Percentiles rank a stretch among this genome's conserved stretches.
These are phyloP conservation scores for Panellus pusillus DNA, from an alignment of 768 basidiomycete genomes.

Conservation along the genomic window DNA sequence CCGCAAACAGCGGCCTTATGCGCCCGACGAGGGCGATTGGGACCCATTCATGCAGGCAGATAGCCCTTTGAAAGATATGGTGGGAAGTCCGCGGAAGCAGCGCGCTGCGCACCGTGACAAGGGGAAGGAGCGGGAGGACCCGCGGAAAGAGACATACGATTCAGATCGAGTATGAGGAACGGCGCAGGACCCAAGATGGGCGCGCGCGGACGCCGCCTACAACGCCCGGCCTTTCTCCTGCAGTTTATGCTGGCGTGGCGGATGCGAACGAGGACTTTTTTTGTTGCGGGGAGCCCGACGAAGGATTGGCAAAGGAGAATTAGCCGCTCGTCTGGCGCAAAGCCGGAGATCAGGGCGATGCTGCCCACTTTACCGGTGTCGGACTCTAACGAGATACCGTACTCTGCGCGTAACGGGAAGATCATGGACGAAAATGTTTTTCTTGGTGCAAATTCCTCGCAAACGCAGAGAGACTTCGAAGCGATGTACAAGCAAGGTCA, in stretches of 20 bases:
- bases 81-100: constrained; percentile 16
- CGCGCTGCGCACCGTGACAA: constrained; percentile 6
- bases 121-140: constrained; percentile 13
- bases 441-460: not conserved
- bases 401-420: not conserved
- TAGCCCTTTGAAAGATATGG: constrained; percentile 5
- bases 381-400: constrained; percentile 9
- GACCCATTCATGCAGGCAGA: not conserved
- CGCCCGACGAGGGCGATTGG: constrained; percentile 25
- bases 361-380: constrained; percentile 6
- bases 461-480: not conserved
- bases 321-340: constrained; percentile 3
- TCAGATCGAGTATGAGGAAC: constrained; percentile 87
- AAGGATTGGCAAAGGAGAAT: constrained; percentile 9
- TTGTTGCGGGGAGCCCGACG: not conserved
- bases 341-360: not conserved
- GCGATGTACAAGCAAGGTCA: not conserved
- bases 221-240: not conserved
- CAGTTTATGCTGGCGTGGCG: not conserved
- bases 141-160: constrained; percentile 72
- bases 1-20: constrained; percentile 19
- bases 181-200: constrained; percentile 13
- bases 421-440: not conserved
- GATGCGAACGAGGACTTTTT: not conserved
- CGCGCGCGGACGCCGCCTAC: constrained; percentile 5